phyloP scores from a whole-genome alignment of 2,329 filamentous ascomycete species.

The Colletotrichum simmondsii region DNA sequence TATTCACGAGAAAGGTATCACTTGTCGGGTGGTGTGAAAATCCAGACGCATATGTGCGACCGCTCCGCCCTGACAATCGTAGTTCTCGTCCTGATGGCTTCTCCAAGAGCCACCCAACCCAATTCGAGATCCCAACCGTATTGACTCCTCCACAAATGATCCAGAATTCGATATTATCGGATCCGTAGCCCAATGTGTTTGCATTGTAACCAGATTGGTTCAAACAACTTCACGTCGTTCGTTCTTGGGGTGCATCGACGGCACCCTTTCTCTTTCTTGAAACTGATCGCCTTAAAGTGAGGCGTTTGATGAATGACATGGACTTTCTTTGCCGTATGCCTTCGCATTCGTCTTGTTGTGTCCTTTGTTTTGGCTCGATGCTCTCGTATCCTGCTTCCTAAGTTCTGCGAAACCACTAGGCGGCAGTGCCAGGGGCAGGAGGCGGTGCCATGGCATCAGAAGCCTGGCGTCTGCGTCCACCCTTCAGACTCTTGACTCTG shows the following conservation, averaged over 20 bases:
- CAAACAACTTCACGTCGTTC: not conserved
- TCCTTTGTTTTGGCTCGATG: not conserved
- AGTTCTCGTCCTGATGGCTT: constrained; percentile 9
- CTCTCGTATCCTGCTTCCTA: constrained; percentile 14
- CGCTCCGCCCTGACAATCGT: not conserved
- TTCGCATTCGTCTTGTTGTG: not conserved
- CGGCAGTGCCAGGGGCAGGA: constrained; percentile 50
- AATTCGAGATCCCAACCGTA: constrained; percentile 10
- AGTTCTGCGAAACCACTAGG: constrained; percentile 44
- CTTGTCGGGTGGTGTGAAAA: not conserved
- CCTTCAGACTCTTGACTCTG: constrained; percentile 85
- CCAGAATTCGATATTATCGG: constrained; percentile 16
- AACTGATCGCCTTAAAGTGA: not conserved
- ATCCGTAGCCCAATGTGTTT: constrained; percentile 7
- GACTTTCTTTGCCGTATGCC: not conserved
- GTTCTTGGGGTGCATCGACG: not conserved
- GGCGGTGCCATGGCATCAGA: constrained; percentile 34
- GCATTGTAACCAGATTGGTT: not conserved
- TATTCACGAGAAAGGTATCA: constrained; percentile 33
- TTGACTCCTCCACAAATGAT: constrained; percentile 10
- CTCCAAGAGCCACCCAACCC: constrained; percentile 18
- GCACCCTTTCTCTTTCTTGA: not conserved
- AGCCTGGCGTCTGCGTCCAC: constrained; percentile 60
- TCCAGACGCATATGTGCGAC: constrained; percentile 5
- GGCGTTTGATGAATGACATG: not conserved